phyloP scores from a whole-genome alignment of 805 yeast genomes.

The Candida adriatica region DNA sequence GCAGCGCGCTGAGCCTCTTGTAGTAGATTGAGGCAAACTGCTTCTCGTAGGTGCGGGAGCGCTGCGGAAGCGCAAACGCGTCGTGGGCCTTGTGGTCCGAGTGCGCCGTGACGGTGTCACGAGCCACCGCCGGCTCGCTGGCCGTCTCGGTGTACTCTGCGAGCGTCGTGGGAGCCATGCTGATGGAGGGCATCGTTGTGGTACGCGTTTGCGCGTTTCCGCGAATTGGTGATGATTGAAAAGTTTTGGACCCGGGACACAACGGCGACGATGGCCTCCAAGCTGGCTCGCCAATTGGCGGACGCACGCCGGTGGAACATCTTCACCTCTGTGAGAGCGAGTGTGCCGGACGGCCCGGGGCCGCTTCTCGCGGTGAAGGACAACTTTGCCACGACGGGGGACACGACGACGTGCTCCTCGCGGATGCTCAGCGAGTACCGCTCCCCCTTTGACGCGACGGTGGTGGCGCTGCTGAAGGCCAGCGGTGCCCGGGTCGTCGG shows the following conservation, averaged over 20 bases:
- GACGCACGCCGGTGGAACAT: slow-evolving; percentile 25
- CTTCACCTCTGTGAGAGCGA: slow-evolving; percentile 31
- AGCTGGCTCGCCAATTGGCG: background rate
- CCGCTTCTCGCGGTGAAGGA: slow-evolving; percentile 68
- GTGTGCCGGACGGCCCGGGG: background rate
- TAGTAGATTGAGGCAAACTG: slow-evolving; percentile 57
- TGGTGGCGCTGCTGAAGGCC: slow-evolving; percentile 43
- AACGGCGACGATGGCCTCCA: background rate
- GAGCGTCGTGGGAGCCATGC: too few species aligned
- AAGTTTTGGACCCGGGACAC: too few species aligned
- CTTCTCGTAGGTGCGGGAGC: slow-evolving; percentile 37
- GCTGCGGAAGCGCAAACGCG: slow-evolving; percentile 5
- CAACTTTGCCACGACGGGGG: slow-evolving; percentile 60
- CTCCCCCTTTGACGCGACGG: slow-evolving; percentile 83
- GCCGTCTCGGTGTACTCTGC: slow-evolving; percentile 5
- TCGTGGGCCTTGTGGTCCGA: slow-evolving; percentile 8
- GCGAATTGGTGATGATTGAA: too few species aligned
- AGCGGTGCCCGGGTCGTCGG: slow-evolving; percentile 58
- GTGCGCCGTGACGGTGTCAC: slow-evolving; percentile 3
- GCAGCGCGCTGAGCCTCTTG: slow-evolving; percentile 41
- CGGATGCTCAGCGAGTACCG: slow-evolving; percentile 46
- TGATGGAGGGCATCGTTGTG: too few species aligned
- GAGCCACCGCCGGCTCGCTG: slow-evolving; percentile 1
- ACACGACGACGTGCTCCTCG: slow-evolving; percentile 79
- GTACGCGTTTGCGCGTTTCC: background rate